Conservation (phyloP, 2,329 filamentous ascomycete species). For the Cladophialophora carrionii region DNA sequence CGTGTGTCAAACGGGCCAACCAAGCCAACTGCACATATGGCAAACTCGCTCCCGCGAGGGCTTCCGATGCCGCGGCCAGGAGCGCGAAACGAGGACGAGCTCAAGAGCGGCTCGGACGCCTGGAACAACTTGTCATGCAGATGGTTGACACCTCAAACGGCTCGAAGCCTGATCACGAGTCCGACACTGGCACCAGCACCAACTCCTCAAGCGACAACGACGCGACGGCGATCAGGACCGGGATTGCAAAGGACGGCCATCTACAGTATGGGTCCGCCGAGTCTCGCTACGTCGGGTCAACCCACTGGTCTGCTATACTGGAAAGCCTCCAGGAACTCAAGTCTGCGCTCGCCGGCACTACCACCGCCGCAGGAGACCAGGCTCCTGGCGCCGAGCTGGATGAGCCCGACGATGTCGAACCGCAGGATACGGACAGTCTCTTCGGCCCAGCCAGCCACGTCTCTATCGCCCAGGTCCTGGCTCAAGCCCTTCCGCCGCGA, state of each 20-base stretch:
- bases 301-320: slow-evolving; percentile 50
- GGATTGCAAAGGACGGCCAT: slow-evolving; percentile 26
- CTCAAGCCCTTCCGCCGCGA: slow-evolving; percentile 32
- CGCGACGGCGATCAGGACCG: neutral
- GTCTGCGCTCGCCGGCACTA: slow-evolving; percentile 22
- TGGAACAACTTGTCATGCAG: slow-evolving; percentile 37
- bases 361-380: slow-evolving; percentile 10
- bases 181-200: neutral
- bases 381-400: slow-evolving; percentile 24
- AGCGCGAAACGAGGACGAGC: slow-evolving; percentile 23
- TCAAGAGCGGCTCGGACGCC: slow-evolving; percentile 33
- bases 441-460: slow-evolving; percentile 25
- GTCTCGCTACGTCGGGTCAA: slow-evolving; percentile 45
- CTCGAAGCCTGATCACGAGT: neutral
- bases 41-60: slow-evolving; percentile 34
- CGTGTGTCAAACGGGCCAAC: slow-evolving; percentile 72
- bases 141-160: slow-evolving; percentile 28
- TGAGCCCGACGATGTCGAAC: slow-evolving; percentile 30
- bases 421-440: slow-evolving; percentile 22
- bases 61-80: slow-evolving; percentile 9
- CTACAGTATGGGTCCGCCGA: slow-evolving; percentile 24
- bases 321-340: slow-evolving; percentile 41
- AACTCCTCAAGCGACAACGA: neutral
- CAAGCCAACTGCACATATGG: slow-evolving; percentile 83
- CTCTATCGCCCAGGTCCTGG: slow-evolving; percentile 34